These are phyloP conservation scores for Orbilia quercus DNA, from an alignment of 2,329 filamentous ascomycete species.

Conservation along the genomic window DNA sequence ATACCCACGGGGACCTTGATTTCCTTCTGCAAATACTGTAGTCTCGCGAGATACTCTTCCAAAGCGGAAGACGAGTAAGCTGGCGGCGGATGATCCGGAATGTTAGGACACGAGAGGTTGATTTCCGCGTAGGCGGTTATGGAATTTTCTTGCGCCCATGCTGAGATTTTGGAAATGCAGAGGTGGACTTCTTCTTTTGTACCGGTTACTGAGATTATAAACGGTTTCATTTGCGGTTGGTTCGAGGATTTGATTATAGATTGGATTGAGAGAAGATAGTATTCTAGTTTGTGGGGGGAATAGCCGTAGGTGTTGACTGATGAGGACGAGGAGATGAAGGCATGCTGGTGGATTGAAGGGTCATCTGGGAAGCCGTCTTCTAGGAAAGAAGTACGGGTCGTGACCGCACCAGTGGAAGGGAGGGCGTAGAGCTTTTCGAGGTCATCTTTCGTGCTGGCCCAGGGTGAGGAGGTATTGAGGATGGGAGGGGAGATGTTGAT, in stretches of 20 bases:
- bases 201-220: constrained; percentile 79
- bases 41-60: constrained; percentile 68
- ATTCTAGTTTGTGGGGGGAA: constrained; percentile 71
- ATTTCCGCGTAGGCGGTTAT: constrained; percentile 76
- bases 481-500: constrained; percentile 73
- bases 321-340: constrained; percentile 70
- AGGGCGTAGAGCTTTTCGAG: constrained; percentile 72
- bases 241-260: constrained; percentile 63
- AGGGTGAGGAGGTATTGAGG: constrained; percentile 79
- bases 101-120: constrained; percentile 83
- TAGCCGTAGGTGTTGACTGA: constrained; percentile 80
- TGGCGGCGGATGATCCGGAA: constrained; percentile 74
- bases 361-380: constrained; percentile 73
- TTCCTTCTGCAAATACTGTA: constrained; percentile 62
- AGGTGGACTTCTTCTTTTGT: constrained; percentile 68
- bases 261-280: constrained; percentile 71
- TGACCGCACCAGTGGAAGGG: constrained; percentile 76
- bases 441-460: constrained; percentile 75
- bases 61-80: constrained; percentile 72
- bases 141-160: constrained; percentile 62
- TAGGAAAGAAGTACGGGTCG: constrained; percentile 76
- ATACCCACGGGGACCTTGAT: constrained; percentile 69
- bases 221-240: constrained; percentile 67
- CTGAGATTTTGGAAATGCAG: constrained; percentile 69
- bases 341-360: constrained; percentile 71